phyloP scores from a whole-genome alignment of 2,329 filamentous ascomycete species.

The Talaromyces funiculosus region DNA sequence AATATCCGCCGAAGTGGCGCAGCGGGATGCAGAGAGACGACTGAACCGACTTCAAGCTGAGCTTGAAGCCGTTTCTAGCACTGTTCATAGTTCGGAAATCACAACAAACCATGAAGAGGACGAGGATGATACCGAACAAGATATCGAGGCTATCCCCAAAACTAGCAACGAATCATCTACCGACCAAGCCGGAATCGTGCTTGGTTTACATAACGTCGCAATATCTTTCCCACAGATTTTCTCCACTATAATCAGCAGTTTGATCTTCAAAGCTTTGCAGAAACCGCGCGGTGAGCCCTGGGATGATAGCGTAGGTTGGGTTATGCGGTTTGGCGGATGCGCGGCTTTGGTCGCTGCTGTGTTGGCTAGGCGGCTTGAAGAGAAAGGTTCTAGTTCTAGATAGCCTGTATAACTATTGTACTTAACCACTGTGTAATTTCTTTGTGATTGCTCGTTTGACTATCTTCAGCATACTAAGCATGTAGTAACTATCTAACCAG shows the following conservation, averaged over 20 bases:
- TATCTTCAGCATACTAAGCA: too few species aligned
- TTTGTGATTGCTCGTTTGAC: too few species aligned
- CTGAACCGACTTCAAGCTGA: constrained; percentile 36
- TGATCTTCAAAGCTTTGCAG: constrained; percentile 79
- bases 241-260: constrained; percentile 75
- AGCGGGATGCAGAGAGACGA: constrained; percentile 64
- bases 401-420: not conserved
- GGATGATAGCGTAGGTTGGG: constrained; percentile 81
- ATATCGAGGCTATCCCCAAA: constrained; percentile 21
- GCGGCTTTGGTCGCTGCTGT: constrained; percentile 72
- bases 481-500: not conserved
- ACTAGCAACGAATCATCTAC: constrained; percentile 45
- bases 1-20: constrained; percentile 86
- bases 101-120: not conserved
- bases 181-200: constrained; percentile 80
- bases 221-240: constrained; percentile 88
- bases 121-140: constrained; percentile 23
- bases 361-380: constrained; percentile 62
- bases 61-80: constrained; percentile 18
- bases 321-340: constrained; percentile 75
- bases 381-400: constrained; percentile 40
- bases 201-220: constrained; percentile 93
- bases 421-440: too few species aligned
- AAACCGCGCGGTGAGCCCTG: constrained; percentile 79
- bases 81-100: not conserved